Conservation (phyloP, 2,329 filamentous ascomycete species). For the Trichoderma hamatum region DNA sequence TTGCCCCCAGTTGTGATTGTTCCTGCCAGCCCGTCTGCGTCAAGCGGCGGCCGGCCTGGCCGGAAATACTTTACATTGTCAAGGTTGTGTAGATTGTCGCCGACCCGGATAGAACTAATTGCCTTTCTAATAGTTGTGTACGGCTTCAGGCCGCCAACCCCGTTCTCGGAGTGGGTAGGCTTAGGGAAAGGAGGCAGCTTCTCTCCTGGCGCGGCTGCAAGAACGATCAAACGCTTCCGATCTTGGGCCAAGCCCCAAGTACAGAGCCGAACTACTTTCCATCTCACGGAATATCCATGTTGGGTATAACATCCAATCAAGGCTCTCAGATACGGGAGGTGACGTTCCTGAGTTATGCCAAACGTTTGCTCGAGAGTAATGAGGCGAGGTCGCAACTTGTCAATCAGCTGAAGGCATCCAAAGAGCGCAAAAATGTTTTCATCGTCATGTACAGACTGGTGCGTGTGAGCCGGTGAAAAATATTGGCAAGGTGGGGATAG, state of each 20-base stretch:
- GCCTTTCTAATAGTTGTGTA: constrained; percentile 51
- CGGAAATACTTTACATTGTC: constrained; percentile 34
- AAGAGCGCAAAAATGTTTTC: constrained; percentile 65
- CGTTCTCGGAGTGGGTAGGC: constrained; percentile 58
- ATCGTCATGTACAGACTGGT: constrained; percentile 68
- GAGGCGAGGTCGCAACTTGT: constrained; percentile 63
- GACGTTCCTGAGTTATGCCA: constrained; percentile 61
- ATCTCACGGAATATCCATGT: constrained; percentile 69
- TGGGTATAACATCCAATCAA: constrained; percentile 67
- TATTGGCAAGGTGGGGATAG: constrained; percentile 78
- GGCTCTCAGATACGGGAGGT: constrained; percentile 58
- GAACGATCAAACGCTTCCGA: constrained; percentile 57
- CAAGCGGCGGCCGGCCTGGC: constrained; percentile 44
- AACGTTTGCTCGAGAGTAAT: constrained; percentile 80
- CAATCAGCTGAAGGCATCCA: constrained; percentile 58
- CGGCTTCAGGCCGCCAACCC: constrained; percentile 41
- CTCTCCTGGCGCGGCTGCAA: constrained; percentile 70
- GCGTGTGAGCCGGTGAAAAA: constrained; percentile 73
- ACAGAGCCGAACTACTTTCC: constrained; percentile 60
- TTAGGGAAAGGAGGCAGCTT: constrained; percentile 65
- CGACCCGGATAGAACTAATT: constrained; percentile 40
- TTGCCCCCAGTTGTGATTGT: constrained; percentile 69
- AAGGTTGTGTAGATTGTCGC: constrained; percentile 48
- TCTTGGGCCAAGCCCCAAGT: constrained; percentile 56
- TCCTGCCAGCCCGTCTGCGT: constrained; percentile 52